phyloP scores from a whole-genome alignment of 768 basidiomycete species.

The Suillus americanus region DNA sequence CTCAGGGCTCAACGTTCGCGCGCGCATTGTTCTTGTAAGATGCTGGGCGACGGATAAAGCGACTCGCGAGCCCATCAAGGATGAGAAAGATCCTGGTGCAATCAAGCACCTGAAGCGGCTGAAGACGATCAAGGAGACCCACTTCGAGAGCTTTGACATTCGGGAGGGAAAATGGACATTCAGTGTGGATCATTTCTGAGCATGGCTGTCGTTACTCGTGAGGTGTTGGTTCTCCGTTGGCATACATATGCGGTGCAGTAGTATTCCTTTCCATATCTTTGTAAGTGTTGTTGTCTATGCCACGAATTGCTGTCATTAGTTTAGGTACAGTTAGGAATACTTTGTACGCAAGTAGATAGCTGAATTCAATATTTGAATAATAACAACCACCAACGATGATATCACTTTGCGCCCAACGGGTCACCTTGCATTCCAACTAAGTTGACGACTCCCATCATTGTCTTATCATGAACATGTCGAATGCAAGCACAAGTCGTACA shows the following conservation, averaged over 20 bases:
- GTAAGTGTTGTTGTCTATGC: conserved; percentile 6
- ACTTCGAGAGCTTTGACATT: conserved; percentile 78
- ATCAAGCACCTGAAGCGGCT: conserved; percentile 78
- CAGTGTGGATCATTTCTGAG: conserved; percentile 88
- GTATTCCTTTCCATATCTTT: background rate
- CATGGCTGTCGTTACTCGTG: background rate
- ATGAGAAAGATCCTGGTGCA: conserved; percentile 66
- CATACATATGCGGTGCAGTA: background rate
- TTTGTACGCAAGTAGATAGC: conserved; percentile 14
- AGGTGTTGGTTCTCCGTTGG: background rate
- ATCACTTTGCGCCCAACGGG: background rate
- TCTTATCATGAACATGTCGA: background rate
- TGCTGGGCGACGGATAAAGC: conserved; percentile 94
- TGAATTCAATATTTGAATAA: conserved; percentile 20
- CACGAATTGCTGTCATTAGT: conserved; percentile 12
- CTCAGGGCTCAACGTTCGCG: conserved; percentile 86
- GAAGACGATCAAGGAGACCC: conserved; percentile 82
- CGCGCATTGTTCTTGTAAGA: conserved; percentile 69
- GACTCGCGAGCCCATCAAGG: conserved; percentile 86
- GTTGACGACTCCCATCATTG: background rate
- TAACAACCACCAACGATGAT: background rate
- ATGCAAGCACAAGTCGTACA: conserved; percentile 16
- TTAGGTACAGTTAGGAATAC: conserved; percentile 18
- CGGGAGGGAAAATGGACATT: conserved; percentile 91
- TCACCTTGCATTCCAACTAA: background rate